A percentile compares a stretch with the other conserved stretches of the same genome.
These are phyloP conservation scores for Ogataea methylovora DNA, from an alignment of 805 yeast genomes.

Conservation along the genomic window DNA sequence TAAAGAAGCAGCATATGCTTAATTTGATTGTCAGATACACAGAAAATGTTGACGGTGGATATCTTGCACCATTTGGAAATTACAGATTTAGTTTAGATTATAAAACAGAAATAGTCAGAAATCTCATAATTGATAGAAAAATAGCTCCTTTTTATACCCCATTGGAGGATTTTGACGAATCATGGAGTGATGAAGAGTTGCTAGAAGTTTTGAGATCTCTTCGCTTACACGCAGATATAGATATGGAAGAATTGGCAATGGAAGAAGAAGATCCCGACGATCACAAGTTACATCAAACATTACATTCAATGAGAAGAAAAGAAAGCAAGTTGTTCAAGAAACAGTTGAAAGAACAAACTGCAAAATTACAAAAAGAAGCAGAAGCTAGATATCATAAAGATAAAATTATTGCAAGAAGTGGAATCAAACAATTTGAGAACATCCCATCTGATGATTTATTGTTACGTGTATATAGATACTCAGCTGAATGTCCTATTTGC, in stretches of 20 bases:
- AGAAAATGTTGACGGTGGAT: conserved; percentile 92
- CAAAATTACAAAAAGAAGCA: conserved; percentile 28
- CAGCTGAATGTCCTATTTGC: conserved; percentile 91
- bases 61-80: conserved; percentile 83
- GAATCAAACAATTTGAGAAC: conserved; percentile 20
- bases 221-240: conserved; percentile 47
- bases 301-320: conserved; percentile 37
- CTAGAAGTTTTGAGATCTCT: conserved; percentile 40
- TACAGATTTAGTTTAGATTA: conserved; percentile 74
- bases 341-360: conserved; percentile 32
- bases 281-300: conserved; percentile 46
- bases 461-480: conserved; percentile 54
- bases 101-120: conserved; percentile 65
- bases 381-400: conserved; percentile 25
- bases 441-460: conserved; percentile 39
- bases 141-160: conserved; percentile 92
- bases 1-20: conserved; percentile 45
- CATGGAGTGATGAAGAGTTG: conserved; percentile 68
- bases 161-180: conserved; percentile 64
- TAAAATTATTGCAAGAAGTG: conserved; percentile 16
- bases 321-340: conserved; percentile 37
- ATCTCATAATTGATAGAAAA: conserved; percentile 57
- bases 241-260: conserved; percentile 38
- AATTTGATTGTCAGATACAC: conserved; percentile 51
- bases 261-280: conserved; percentile 60